Evolutionary conservation across 2,329 filamentous ascomycete species (phyloP), one percentile per base, ranked within the genome.

Genomic region (Amesomyces nigricolor): DNA sequence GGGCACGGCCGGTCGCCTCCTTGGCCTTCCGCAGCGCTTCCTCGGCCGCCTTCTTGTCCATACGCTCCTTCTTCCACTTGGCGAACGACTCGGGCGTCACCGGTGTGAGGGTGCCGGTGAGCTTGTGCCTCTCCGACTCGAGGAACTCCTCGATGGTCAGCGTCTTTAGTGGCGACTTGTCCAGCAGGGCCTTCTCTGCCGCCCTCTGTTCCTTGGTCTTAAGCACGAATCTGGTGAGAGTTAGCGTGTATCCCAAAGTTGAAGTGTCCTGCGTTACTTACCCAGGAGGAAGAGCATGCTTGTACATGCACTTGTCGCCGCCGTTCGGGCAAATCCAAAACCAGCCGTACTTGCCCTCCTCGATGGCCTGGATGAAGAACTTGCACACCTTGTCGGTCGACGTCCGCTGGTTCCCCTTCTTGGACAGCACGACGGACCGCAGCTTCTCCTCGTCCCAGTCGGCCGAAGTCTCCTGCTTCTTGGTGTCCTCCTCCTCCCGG

Each of bases 311-410:
- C 73, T 96, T 89, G 70, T 99, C 88, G 61, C 89, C 92, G 62
- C 91, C 91, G 68, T 97, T 97, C 46, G 94, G 94, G 80, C 94
- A 99, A 57, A 85, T 80, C 94, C 94, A 99, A 75, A 99, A 97
- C 94, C 94, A 99, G 60, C 94, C 94, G 67, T 99, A 99, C 74
- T 97, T 99, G 66, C 91, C 89, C 69, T 99, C 94, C 74, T 99
- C 94, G 60, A 99, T 94, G 26, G 94, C 94, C 64, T 91, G 86
- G 70, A 97, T 94, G 71, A 99, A 99, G 78, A 77, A 96, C 74
- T 97, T 99, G 89, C 94, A 99, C 63, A 99, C 94, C 75, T 97
- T 99, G 70, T 99, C 94, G 46, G 94, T 99, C 5, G 88, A 89
- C 19, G 91, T 96, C 70, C 87, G 85, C 58, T 95, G 94, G 73